Evolutionary conservation across 495 filamentous ascomycete species (phyloP), one percentile per base, ranked within the genome.

Genomic region (Astrothelium macrocarpum): DNA sequence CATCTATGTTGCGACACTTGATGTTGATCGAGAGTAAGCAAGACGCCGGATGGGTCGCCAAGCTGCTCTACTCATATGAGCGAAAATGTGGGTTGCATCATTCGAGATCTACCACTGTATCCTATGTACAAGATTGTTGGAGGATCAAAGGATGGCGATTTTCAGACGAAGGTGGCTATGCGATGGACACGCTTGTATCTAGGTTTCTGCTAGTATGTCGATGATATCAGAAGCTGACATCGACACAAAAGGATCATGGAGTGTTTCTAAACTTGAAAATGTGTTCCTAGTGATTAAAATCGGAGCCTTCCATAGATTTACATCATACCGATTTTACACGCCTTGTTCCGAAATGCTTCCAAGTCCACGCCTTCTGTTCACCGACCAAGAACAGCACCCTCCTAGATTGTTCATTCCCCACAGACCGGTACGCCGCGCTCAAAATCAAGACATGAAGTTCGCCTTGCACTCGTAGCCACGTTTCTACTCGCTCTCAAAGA

Each of bases 401-500:
- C 25, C 23, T 9, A 11, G 23, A 56, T 10, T 26, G 10, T 29
- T 29, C 20, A 20, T 4, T 16, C 25, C 25, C 49, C 26, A 10
- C 25, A 29, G 2, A 56, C 49, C 49, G 49, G 7, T 28, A 29
- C 49, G 49, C 49, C 49, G 25, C 49, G 49, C 49, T 56, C 49
- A 26, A 56, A 29, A 56, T 56, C 49, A 56, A n/a, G 20, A 56
- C 9, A 56, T 12, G 9, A 11, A n/a, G 25, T n/a, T n/a, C 49
- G 5, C 49, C 11, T 20, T 56, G 2, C 2, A 26, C 2, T 20
- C 26, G 49, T 23, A 49, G 12, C 49, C 25, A 29, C 58, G 28
- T 10, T 65, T 53, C 64, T 63, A 66, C 66, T 83, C 84, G 34
- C 72, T 65, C 70, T 95, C 90, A 62, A 93, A 84, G 74, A 82